phyloP scores from a whole-genome alignment of 345 rosid species.

The Salix viminalis region DNA sequence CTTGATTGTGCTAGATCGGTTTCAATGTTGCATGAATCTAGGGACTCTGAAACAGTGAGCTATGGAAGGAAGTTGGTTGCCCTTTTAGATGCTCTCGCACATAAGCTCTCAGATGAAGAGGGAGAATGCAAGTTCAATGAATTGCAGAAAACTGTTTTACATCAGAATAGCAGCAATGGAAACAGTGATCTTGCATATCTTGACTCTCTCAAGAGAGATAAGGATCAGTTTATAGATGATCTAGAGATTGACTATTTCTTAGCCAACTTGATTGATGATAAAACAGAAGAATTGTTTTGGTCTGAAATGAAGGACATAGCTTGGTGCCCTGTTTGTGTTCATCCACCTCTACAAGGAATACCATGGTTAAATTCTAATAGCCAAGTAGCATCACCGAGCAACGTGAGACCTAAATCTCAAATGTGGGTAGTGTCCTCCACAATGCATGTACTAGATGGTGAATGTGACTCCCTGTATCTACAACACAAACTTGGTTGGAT shows the following conservation, averaged over 20 bases:
- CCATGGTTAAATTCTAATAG: constrained; percentile 72
- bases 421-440: constrained; percentile 72
- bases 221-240: constrained; percentile 31
- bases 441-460: constrained; percentile 73
- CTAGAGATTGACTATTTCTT: constrained; percentile 39
- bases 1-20: constrained; percentile 84
- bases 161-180: constrained; percentile 12
- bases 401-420: constrained; percentile 81
- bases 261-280: constrained; percentile 44
- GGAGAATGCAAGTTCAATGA: constrained; percentile 35
- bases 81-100: constrained; percentile 56
- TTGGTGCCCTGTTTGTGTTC: constrained; percentile 76
- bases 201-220: constrained; percentile 31
- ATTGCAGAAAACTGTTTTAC: constrained; percentile 22
- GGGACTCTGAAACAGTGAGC: constrained; percentile 47
- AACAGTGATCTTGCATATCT: constrained; percentile 19
- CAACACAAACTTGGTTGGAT: constrained; percentile 82
- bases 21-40: constrained; percentile 53
- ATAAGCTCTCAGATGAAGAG: constrained; percentile 41
- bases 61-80: constrained; percentile 57
- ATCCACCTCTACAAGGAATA: constrained; percentile 69
- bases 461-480: constrained; percentile 54
- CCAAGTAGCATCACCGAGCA: constrained; percentile 62
- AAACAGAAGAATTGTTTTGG: constrained; percentile 82
- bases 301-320: constrained; percentile 63